A percentile compares a stretch with the other conserved stretches of the same genome.
phyloP scores from a whole-genome alignment of 2,329 filamentous ascomycete genomes.

The Verticillium dahliae region DNA sequence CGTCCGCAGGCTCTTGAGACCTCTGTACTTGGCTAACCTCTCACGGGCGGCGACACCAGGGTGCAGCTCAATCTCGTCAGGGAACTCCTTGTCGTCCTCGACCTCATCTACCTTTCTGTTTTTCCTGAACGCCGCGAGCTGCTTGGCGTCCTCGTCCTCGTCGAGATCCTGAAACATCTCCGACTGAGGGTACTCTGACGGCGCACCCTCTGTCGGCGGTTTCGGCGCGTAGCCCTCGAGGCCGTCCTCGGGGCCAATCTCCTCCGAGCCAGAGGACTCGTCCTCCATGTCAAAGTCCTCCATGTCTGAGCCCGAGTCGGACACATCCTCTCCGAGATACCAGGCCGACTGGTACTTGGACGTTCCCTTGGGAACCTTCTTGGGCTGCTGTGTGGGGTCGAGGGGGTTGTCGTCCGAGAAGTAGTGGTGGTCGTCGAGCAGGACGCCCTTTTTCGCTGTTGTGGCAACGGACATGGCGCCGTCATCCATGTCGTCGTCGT shows the following conservation, averaged over 20 bases:
- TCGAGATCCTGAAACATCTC: constrained; percentile 85
- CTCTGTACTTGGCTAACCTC: constrained; percentile 77
- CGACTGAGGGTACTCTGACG: constrained; percentile 87
- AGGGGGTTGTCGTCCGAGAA: constrained; percentile 81
- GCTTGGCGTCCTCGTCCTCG: constrained; percentile 70
- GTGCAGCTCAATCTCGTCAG: constrained; percentile 91
- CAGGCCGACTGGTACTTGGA: constrained; percentile 92
- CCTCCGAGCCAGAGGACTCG: constrained; percentile 45
- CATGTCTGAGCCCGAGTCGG: constrained; percentile 77
- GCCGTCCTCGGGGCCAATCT: constrained; percentile 74
- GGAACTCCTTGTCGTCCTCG: constrained; percentile 89
- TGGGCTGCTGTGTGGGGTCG: constrained; percentile 55
- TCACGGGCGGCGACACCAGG: constrained; percentile 83
- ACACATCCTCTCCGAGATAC: constrained; percentile 74
- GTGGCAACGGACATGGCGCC: constrained; percentile 32
- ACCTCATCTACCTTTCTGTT: constrained; percentile 71
- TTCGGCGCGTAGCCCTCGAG: constrained; percentile 61
- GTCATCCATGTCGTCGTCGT: constrained; percentile 40
- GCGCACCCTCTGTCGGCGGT: constrained; percentile 68
- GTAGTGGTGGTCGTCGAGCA: constrained; percentile 96
- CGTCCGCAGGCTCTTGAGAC: constrained; percentile 82
- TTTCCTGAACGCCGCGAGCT: constrained; percentile 71
- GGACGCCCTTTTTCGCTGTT: constrained; percentile 67
- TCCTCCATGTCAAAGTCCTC: constrained; percentile 59
- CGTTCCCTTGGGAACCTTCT: constrained; percentile 79